Evolutionary conservation across 768 basidiomycete species (phyloP), one percentile per base, ranked within the genome.

Genomic region (Mycena kentingensis): DNA sequence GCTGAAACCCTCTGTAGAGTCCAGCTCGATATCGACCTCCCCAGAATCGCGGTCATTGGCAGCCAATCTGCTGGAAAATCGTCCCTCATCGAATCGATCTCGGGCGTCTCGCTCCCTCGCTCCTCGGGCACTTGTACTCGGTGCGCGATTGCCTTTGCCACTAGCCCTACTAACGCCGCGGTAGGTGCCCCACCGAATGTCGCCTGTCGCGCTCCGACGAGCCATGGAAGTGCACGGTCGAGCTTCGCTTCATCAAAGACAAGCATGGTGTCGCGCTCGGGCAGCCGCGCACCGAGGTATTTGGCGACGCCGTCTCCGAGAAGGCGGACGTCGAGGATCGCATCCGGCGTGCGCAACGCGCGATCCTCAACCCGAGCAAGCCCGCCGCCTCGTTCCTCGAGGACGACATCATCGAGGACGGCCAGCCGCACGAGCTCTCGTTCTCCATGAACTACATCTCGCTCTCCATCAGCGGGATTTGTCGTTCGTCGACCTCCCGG

Each of bases 121-220:
- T 84, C 84, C 0, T 73, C 81, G n/a, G 88, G 88, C 0, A 89
- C 88, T 0, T 90, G 88, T 54, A 91, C 88, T 1, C 75, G 88
- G 88, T 83, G 54, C 32, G 58, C 25, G 2, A n/a, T n/a, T n/a
- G n/a, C 29, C 47, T 31, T 45, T 5, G 26, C 39, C n/a, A 18
- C 15, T 51, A 2, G 22, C 7, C n/a, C 13, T 22, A 13, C 51
- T n/a, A n/a, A n/a, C n/a, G n/a, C n/a, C n/a, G n/a, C n/a, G n/a
- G n/a, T n/a, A 83, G 82, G 7, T 84, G 82, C 49, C 81, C 83
- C 0, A 83, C 79, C 0, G 83, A 85, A 52, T 83, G 80, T 55
- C 75, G 78, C 13, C 70, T 85, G 0, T 72, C 77, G 0, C 67
- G 69, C 13, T 76, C 75, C 0, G 55, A 64, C 10, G 51, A 50